phyloP scores from a whole-genome alignment of 2,329 filamentous ascomycete species.

The Hirsutella minnesotensis region DNA sequence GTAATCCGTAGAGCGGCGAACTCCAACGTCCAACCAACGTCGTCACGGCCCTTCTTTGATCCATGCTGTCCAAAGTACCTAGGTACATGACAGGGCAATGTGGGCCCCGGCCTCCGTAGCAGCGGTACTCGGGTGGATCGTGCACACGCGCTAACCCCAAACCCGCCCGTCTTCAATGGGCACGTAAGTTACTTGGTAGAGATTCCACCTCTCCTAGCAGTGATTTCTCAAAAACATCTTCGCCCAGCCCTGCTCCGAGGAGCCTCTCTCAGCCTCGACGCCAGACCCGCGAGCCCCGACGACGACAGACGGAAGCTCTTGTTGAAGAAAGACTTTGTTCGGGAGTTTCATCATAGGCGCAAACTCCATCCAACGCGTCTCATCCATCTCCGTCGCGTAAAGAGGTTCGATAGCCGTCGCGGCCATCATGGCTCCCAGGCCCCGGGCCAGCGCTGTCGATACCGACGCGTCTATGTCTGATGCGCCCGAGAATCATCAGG shows the following conservation, averaged over 20 bases:
- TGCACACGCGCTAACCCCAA: constrained; percentile 20
- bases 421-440: constrained; percentile 41
- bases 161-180: constrained; percentile 19
- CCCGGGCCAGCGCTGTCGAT: constrained; percentile 40
- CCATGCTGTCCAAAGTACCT: too few relatives aligned
- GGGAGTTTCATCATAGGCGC: not conserved
- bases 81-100: too few relatives aligned
- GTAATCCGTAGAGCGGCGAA: too few relatives aligned
- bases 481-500: constrained; percentile 33
- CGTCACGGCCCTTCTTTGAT: constrained; percentile 2
- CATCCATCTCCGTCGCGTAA: constrained; percentile 35
- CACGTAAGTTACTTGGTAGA: constrained; percentile 12
- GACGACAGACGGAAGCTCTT: not conserved
- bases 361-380: constrained; percentile 31
- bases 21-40: too few relatives aligned
- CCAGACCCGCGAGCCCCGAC: not conserved
- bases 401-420: constrained; percentile 24
- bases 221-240: constrained; percentile 17
- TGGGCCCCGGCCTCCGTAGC: not conserved
- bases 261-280: constrained; percentile 4
- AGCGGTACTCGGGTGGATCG: constrained; percentile 4
- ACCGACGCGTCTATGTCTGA: constrained; percentile 54
- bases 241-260: constrained; percentile 7
- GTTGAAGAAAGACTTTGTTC: not conserved
- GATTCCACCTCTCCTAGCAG: constrained; percentile 18